Percentiles rank a stretch among this genome's conserved stretches.
Evolutionary conservation across 1,284 basidiomycete species (phyloP).

Genomic region (Acaromyces ingoldii): DNA sequence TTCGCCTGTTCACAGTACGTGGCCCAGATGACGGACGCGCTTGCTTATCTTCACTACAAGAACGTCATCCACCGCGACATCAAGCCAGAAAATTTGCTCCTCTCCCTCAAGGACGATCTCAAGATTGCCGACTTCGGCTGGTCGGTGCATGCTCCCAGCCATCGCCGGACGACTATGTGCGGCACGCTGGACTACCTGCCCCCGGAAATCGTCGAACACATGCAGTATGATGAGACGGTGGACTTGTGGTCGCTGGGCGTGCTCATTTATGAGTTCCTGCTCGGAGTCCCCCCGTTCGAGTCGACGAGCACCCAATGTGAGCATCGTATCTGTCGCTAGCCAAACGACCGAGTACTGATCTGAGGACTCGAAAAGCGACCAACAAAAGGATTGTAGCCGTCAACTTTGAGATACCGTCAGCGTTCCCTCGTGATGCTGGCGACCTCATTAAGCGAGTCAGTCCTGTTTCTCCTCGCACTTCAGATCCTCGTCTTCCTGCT

Average conservation of each 20-base stretch:
- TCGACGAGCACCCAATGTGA: no score
- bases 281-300: conserved; percentile 90
- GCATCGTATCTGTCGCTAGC: not conserved
- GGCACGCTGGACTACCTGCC: conserved; percentile 96
- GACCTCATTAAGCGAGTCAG: not conserved
- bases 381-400: not conserved
- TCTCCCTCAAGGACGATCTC: conserved; percentile 91
- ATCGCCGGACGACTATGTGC: conserved; percentile 80
- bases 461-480: not conserved
- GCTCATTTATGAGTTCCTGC: conserved; percentile 88
- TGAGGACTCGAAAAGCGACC: not conserved
- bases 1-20: conserved; percentile 66
- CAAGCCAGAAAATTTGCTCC: conserved; percentile 93
- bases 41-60: conserved; percentile 86
- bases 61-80: conserved; percentile 99
- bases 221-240: conserved; percentile 78
- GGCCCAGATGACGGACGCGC: conserved; percentile 95
- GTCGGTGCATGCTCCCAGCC: conserved; percentile 94
- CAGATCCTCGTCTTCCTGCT: not conserved
- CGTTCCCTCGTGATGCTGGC: not conserved
- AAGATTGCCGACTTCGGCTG: conserved; percentile 99
- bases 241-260: conserved; percentile 98
- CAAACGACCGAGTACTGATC: not conserved
- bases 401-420: not conserved
- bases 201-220: conserved; percentile 90